Conservation (phyloP, 495 filamentous ascomycete species). For the Cercophora sp. region DNA sequence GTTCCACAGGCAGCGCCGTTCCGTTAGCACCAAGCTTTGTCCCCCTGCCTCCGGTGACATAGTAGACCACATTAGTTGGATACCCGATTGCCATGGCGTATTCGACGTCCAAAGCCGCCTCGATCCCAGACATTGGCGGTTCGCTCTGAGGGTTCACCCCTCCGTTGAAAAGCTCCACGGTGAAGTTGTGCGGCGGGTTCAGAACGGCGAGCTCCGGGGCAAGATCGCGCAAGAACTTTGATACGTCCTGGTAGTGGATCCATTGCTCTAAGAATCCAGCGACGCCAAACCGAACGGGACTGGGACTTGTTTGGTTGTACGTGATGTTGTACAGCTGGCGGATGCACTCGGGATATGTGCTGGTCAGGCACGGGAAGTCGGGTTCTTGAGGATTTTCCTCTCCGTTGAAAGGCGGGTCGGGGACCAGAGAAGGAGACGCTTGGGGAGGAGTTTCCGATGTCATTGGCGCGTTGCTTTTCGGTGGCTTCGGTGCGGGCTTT, state of each 20-base stretch:
- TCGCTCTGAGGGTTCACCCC: conserved; percentile 49
- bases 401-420: conserved; percentile 11
- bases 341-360: conserved; percentile 35
- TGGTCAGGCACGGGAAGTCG: conserved; percentile 28
- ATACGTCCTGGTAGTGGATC: conserved; percentile 56
- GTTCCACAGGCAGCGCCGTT: conserved; percentile 30
- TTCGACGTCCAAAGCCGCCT: conserved; percentile 72
- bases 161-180: conserved; percentile 57
- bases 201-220: conserved; percentile 43
- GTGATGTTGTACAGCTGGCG: conserved; percentile 39
- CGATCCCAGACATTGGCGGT: conserved; percentile 38
- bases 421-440: neutral
- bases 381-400: conserved; percentile 14
- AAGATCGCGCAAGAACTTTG: conserved; percentile 48
- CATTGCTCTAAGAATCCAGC: conserved; percentile 67
- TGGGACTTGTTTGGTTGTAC: conserved; percentile 23
- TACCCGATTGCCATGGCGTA: conserved; percentile 61
- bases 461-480: neutral
- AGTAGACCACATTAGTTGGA: conserved; percentile 56
- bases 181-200: conserved; percentile 51
- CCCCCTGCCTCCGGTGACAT: conserved; percentile 62
- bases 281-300: conserved; percentile 52
- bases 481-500: neutral
- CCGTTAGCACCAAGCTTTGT: conserved; percentile 53
- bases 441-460: neutral